A percentile compares a stretch with the other conserved stretches of the same genome.
Conservation (phyloP, 1,139 yeast species). For the Pichia sp. region DNA sequence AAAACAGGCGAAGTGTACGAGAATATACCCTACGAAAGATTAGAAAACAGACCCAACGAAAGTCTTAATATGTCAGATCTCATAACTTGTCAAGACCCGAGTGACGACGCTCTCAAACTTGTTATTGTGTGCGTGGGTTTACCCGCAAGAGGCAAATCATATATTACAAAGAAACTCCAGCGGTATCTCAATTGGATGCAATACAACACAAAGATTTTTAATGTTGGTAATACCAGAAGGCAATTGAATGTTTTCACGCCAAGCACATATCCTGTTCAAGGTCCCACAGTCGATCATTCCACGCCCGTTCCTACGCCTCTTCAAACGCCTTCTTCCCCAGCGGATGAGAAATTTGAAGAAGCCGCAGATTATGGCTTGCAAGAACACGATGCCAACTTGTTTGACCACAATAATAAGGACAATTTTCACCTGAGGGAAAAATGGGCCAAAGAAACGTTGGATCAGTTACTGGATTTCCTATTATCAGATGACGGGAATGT, state of each 20-base stretch:
- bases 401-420: slow-evolving; percentile 66
- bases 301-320: slow-evolving; percentile 7
- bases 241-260: slow-evolving; percentile 54
- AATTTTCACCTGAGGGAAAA: slow-evolving; percentile 69
- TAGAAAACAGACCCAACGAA: too few species aligned
- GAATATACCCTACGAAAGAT: too few species aligned
- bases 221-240: slow-evolving; percentile 91
- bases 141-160: slow-evolving; percentile 91
- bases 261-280: slow-evolving; percentile 68
- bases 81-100: background rate
- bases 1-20: too few species aligned
- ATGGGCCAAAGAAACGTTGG: slow-evolving; percentile 96
- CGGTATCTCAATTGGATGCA: slow-evolving; percentile 88
- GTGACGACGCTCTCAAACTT: slow-evolving; percentile 28
- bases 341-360: slow-evolving; percentile 1
- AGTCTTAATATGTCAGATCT: background rate
- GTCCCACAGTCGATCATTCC: slow-evolving; percentile 21
- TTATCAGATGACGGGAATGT: slow-evolving; percentile 84
- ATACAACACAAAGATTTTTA: slow-evolving; percentile 79
- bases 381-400: slow-evolving; percentile 70
- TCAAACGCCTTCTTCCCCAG: slow-evolving; percentile 1
- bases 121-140: slow-evolving; percentile 94
- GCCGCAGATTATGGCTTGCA: background rate
- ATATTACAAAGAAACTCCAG: slow-evolving; percentile 82
- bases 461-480: slow-evolving; percentile 73